A percentile compares a stretch with the other conserved stretches of the same genome.
Evolutionary conservation across 1,284 basidiomycete species (phyloP).

Genomic region (Pterulicium gracile): DNA sequence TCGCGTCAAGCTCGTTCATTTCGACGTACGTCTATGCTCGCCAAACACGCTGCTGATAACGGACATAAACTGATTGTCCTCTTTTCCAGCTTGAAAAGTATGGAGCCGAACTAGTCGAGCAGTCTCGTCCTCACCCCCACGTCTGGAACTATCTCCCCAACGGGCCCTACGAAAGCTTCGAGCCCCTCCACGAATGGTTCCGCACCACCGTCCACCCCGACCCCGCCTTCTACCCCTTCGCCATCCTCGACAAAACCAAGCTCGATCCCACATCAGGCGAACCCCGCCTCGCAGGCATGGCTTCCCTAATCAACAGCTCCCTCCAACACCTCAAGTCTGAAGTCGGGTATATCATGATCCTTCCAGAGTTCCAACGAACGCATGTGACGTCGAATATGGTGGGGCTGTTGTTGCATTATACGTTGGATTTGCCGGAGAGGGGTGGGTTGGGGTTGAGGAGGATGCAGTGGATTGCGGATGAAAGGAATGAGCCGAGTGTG

Average conservation of each 20-base stretch:
- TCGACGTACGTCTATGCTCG: neutral
- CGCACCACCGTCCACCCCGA: neutral
- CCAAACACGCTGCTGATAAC: neutral
- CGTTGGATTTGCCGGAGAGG: conserved; percentile 34
- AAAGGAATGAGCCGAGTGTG: conserved; percentile 37
- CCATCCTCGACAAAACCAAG: neutral
- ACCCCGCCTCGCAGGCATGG: neutral
- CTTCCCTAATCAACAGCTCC: neutral
- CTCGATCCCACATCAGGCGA: neutral
- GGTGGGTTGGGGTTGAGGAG: conserved; percentile 49
- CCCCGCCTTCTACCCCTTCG: neutral
- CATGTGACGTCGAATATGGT: conserved; percentile 54
- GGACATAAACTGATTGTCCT: neutral
- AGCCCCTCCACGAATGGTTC: neutral
- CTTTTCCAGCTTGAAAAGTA: neutral
- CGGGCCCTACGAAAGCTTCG: neutral
- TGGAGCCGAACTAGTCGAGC: neutral
- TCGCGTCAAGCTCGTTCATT: neutral
- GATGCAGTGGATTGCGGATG: conserved; percentile 50
- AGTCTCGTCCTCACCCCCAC: neutral
- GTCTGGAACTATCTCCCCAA: neutral
- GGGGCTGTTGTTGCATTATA: conserved; percentile 45
- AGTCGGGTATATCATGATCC: conserved; percentile 37
- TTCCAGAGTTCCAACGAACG: conserved; percentile 52
- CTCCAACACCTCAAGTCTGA: conserved; percentile 30